Base-by-base conservation (phyloP, 208 protist species). In the Crithidia expoeki region DNA sequence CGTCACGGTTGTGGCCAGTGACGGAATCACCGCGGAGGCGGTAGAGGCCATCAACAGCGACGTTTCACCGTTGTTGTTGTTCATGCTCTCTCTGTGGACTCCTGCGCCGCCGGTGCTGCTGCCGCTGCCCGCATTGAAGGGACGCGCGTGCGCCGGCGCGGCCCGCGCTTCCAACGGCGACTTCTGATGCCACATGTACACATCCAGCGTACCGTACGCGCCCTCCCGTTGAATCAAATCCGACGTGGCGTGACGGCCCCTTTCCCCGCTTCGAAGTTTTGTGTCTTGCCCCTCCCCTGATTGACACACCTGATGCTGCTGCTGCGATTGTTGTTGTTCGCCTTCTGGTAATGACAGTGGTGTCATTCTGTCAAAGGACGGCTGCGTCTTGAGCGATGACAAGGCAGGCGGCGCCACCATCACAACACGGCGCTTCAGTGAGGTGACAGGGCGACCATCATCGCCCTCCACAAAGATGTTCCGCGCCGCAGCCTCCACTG, bases 381-480 rank as follows among this genome's bases (percentile, higher is more conserved):
- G 59, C 6, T 42, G 46, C 17, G 44, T 65, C 44, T 52, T 23
- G 1, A 53, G 59, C 9, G 59, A 46, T 5, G 59, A 55, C 3
- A 5, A 23, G 30, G 30, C 59, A 6, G 40, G 46, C 0, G 59
- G 38, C 0, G 59, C 59, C 2, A 55, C 46, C 4, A 65, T 1
- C 11, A 65, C 44, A 0, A 42, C 4, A 14, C 67, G 67, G 25
- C 33, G 36, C 57, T 59, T 56, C 55, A 49, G 25, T 7, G 67
- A 23, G 33, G 67, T 73, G 9, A 73, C 67, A 4, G 67, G 67
- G 19, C 67, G 67, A 0, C 67, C 67, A 21, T 52, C 67, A 4
- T 47, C 47, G 44, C 67, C 67, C 34, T 73, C 67, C 57, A 73
- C 67, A 17, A 73, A 73, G 23, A 40, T 11, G 36, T 64, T 28